phyloP scores from a whole-genome alignment of 371 early-diverging fungal genomes.

The Phascolomyces articulosus region DNA sequence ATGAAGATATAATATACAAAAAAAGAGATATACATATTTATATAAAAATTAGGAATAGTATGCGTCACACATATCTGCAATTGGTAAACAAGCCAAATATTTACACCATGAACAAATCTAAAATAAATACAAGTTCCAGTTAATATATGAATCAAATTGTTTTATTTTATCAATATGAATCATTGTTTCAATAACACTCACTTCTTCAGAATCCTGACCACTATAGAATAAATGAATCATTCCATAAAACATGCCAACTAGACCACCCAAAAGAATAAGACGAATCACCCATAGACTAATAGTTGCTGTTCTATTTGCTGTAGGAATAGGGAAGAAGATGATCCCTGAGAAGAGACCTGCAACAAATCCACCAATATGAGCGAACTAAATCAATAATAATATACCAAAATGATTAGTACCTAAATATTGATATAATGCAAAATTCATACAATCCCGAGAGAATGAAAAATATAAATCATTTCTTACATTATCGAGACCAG shows the following conservation, averaged over 20 bases:
- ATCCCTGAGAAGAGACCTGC: constrained; percentile 27
- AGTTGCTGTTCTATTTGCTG: constrained; percentile 25
- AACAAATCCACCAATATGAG: constrained; percentile 52
- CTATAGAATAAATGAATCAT: constrained; percentile 13
- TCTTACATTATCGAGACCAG: constrained; percentile 26
- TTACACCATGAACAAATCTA: constrained; percentile 20
- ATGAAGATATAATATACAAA: background rate
- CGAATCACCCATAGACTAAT: constrained; percentile 27
- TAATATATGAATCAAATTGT: too few species aligned
- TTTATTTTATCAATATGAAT: too few species aligned
- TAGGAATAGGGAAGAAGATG: constrained; percentile 32
- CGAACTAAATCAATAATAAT: constrained; percentile 57
- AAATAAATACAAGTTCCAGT: background rate
- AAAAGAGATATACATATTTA: background rate
- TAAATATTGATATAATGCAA: too few species aligned
- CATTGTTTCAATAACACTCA: background rate
- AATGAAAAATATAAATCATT: too few species aligned
- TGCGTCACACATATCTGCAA: constrained; percentile 16
- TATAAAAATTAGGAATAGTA: background rate
- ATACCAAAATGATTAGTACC: constrained; percentile 32
- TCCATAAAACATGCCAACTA: constrained; percentile 14
- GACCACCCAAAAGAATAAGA: constrained; percentile 20
- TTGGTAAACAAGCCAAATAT: constrained; percentile 23
- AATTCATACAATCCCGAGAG: too few species aligned
- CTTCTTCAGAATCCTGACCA: constrained; percentile 32